Percentiles rank a stretch among this genome's conserved stretches.
phyloP scores from a whole-genome alignment of 331 rosid genomes.

The Erythrophleum ivorense region DNA sequence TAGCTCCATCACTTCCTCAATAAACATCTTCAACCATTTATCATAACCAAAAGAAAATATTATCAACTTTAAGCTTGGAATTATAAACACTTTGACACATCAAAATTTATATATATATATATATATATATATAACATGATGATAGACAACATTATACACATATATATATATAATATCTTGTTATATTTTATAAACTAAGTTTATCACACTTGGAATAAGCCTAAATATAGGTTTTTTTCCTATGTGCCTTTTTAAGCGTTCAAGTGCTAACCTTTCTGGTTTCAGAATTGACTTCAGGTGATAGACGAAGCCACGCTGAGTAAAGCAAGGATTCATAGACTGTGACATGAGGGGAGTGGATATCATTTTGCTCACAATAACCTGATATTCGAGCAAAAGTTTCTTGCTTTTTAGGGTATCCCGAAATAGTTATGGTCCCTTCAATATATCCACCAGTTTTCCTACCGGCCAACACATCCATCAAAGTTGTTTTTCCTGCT shows the following conservation, averaged over 20 bases:
- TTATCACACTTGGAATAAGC: no score
- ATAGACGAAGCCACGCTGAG: slow-evolving; percentile 56
- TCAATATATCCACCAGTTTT: slow-evolving; percentile 55
- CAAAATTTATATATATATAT: neutral
- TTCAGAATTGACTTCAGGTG: slow-evolving; percentile 37
- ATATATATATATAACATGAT: no score
- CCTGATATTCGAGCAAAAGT: slow-evolving; percentile 55
- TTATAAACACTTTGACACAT: neutral
- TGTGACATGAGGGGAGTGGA: slow-evolving; percentile 56
- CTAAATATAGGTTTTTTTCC: neutral
- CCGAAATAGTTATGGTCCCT: slow-evolving; percentile 47
- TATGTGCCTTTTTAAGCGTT: neutral
- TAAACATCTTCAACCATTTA: slow-evolving; percentile 40
- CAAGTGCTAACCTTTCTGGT: slow-evolving; percentile 39
- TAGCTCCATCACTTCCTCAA: slow-evolving; percentile 55
- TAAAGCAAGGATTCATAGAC: slow-evolving; percentile 53
- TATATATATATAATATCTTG: no score
- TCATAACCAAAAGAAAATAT: neutral
- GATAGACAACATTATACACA: no score
- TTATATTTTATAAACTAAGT: no score
- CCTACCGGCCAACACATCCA: slow-evolving; percentile 56
- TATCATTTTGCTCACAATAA: slow-evolving; percentile 58
- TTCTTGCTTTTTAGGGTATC: slow-evolving; percentile 50
- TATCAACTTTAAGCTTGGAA: neutral
- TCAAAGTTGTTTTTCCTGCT: slow-evolving; percentile 56